A percentile compares a stretch with the other conserved stretches of the same genome.
Evolutionary conservation across 805 yeast genomes (phyloP).

Genomic region (Huiozyma sinensis): DNA sequence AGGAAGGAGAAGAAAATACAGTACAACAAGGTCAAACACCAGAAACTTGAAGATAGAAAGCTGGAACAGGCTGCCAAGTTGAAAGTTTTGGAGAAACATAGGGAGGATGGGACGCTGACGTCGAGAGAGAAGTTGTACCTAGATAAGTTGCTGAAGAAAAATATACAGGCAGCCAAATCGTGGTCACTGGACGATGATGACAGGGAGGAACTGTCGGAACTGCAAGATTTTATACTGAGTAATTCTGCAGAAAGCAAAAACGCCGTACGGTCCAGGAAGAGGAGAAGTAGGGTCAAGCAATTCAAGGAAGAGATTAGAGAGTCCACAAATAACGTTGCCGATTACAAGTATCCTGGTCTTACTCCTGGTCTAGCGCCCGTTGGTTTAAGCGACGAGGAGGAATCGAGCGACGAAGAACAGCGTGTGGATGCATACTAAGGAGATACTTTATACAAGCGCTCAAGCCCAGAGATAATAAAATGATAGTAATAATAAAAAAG

Average conservation of each 20-base stretch:
- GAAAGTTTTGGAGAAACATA: constrained; percentile 27
- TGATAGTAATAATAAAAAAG: background rate
- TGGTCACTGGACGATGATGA: constrained; percentile 32
- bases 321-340: constrained; percentile 9
- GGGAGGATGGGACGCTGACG: constrained; percentile 23
- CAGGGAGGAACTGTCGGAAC: constrained; percentile 31
- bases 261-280: constrained; percentile 26
- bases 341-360: constrained; percentile 42
- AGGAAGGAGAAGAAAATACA: constrained; percentile 27
- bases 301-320: constrained; percentile 18
- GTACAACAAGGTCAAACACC: constrained; percentile 20
- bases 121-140: constrained; percentile 28
- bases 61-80: constrained; percentile 27
- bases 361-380: constrained; percentile 86
- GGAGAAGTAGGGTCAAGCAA: constrained; percentile 21
- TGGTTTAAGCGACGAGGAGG: constrained; percentile 48
- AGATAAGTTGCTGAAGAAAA: constrained; percentile 28
- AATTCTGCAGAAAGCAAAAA: constrained; percentile 33
- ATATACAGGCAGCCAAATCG: constrained; percentile 30
- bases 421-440: constrained; percentile 2
- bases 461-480: background rate
- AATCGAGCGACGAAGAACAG: constrained; percentile 24
- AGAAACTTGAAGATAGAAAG: constrained; percentile 10
- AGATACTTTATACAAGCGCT: background rate
- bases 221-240: constrained; percentile 34